Evolutionary conservation across 495 filamentous ascomycete species (phyloP).

Genomic region (Trichocladium antarcticum): DNA sequence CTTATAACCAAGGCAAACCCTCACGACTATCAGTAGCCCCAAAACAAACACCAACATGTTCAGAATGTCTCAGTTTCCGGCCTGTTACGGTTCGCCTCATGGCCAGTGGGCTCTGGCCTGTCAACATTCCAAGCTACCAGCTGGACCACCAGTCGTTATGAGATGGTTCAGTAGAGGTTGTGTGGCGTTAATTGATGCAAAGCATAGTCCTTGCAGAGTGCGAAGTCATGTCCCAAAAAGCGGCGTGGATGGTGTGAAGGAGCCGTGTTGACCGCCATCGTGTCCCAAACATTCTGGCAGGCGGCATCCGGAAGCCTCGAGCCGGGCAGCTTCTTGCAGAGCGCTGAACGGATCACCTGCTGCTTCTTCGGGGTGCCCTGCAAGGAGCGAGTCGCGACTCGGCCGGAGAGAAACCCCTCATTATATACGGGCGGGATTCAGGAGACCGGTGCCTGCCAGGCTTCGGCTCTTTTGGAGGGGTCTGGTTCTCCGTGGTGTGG

Average conservation of each 20-base stretch:
- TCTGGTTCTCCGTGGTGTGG: no score
- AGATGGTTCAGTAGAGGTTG: not conserved
- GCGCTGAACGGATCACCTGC: no score
- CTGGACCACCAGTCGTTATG: not conserved
- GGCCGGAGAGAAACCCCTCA: no score
- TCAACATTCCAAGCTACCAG: no score
- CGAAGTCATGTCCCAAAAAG: not conserved
- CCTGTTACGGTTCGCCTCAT: not conserved
- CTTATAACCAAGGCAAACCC: no score
- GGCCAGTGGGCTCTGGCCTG: not conserved
- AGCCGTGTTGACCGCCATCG: not conserved
- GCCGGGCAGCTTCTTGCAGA: no score
- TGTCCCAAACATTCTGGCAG: not conserved
- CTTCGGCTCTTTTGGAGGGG: no score
- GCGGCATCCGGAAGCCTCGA: not conserved
- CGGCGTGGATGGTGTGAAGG: not conserved
- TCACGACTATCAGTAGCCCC: no score
- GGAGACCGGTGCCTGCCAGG: no score
- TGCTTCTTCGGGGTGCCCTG: not conserved
- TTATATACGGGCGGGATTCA: no score
- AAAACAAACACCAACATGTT: no score
- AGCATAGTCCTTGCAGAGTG: constrained; percentile 1
- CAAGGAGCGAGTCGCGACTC: not conserved
- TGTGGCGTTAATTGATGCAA: not conserved
- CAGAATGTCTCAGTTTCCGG: no score